phyloP scores from a whole-genome alignment of 2,329 filamentous ascomycete species.

The Chrysoporthe puriensis region DNA sequence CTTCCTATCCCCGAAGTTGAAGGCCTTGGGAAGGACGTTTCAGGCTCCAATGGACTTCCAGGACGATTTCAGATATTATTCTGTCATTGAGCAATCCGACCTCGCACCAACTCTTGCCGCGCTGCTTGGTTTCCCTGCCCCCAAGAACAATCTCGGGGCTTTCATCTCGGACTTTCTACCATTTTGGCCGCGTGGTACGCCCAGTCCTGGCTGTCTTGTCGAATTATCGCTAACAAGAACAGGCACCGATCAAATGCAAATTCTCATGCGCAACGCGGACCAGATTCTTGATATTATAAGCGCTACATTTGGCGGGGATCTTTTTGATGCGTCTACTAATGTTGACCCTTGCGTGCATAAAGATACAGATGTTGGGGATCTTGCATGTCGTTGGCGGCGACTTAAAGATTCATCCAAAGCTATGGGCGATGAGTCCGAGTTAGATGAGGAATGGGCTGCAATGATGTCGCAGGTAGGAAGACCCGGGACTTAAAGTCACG shows the following conservation, averaged over 20 bases:
- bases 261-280: constrained; percentile 76
- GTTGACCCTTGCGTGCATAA: constrained; percentile 40
- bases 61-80: constrained; percentile 82
- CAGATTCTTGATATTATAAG: constrained; percentile 80
- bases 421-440: constrained; percentile 30
- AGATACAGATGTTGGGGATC: constrained; percentile 53
- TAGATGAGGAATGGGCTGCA: constrained; percentile 46
- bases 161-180: constrained; percentile 79
- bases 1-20: constrained; percentile 86
- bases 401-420: constrained; percentile 35
- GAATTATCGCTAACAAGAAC: constrained; percentile 10
- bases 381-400: constrained; percentile 72
- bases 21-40: constrained; percentile 50
- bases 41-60: constrained; percentile 60
- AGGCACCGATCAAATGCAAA: constrained; percentile 61
- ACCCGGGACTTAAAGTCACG: neutral
- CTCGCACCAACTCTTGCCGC: constrained; percentile 87
- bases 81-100: constrained; percentile 88
- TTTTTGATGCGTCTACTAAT: constrained; percentile 42
- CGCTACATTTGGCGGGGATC: constrained; percentile 65
- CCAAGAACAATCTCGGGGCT: constrained; percentile 86
- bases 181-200: constrained; percentile 70
- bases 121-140: constrained; percentile 83
- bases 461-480: constrained; percentile 47
- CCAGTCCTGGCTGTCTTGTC: neutral